Evolutionary conservation across 2,329 filamentous ascomycete genomes (phyloP).

Genomic region (Neofusicoccum sp.): DNA sequence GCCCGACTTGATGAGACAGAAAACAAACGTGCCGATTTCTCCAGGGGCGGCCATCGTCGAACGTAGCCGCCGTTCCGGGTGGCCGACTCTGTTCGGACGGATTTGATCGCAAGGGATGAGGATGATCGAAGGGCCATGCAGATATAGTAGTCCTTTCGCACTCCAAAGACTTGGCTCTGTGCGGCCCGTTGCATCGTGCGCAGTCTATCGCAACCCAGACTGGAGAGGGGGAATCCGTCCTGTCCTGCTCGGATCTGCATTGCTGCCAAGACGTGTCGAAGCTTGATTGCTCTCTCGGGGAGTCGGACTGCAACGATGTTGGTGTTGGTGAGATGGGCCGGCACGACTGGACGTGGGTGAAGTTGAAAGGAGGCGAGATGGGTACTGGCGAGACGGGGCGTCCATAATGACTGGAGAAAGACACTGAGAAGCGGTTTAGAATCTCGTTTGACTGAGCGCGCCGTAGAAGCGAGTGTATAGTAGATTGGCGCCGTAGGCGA

Average conservation of each 20-base stretch:
- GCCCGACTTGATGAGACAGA: background rate
- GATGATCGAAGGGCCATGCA: conserved; percentile 14
- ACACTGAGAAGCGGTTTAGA: conserved; percentile 8
- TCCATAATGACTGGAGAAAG: background rate
- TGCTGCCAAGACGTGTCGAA: background rate
- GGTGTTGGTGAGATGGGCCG: background rate
- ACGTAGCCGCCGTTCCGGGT: background rate
- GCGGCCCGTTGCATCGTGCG: background rate
- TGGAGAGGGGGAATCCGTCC: background rate
- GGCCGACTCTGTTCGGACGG: conserved; percentile 3
- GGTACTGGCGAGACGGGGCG: background rate
- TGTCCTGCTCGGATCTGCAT: background rate
- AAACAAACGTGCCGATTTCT: conserved; percentile 14
- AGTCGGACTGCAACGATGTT: background rate
- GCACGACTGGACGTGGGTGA: background rate
- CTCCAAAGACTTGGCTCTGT: background rate
- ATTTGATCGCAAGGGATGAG: conserved; percentile 18
- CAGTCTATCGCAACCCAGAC: conserved; percentile 15
- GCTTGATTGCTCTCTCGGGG: background rate
- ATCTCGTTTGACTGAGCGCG: conserved; percentile 10
- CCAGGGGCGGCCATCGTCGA: background rate
- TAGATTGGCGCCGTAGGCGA: conserved; percentile 5
- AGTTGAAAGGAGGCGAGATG: conserved; percentile 4
- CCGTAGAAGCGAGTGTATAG: conserved; percentile 7
- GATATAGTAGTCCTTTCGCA: background rate